Conservation (phyloP, 768 basidiomycete species). For the Tulasnella sp. region DNA sequence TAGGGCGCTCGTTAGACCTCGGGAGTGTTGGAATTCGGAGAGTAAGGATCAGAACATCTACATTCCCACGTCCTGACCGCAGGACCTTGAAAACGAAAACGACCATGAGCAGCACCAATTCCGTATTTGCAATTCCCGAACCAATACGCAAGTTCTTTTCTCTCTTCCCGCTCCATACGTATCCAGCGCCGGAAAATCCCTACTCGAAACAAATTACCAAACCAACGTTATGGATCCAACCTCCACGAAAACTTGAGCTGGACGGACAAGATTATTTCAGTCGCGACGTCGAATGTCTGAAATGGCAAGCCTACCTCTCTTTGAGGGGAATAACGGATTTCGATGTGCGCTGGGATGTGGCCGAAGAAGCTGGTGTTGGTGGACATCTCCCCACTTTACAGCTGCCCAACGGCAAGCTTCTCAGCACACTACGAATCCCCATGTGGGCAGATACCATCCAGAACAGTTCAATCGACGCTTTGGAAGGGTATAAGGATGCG, state of each 20-base stretch:
- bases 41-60: background rate
- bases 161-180: constrained; percentile 62
- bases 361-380: constrained; percentile 69
- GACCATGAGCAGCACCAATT: constrained; percentile 17
- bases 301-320: constrained; percentile 85
- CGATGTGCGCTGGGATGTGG: constrained; percentile 65
- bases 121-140: constrained; percentile 43
- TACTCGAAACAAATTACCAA: constrained; percentile 39
- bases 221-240: constrained; percentile 60
- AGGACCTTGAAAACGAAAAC: background rate
- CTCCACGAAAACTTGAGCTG: constrained; percentile 31
- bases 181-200: constrained; percentile 40
- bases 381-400: constrained; percentile 72
- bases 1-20: no score
- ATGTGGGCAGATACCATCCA: constrained; percentile 62
- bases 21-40: no score
- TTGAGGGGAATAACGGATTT: constrained; percentile 58
- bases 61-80: background rate
- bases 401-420: constrained; percentile 58
- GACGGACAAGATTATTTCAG: constrained; percentile 52
- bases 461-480: constrained; percentile 38
- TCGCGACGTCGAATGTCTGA: constrained; percentile 81
- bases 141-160: constrained; percentile 58
- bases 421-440: constrained; percentile 69
- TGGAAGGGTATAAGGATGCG: constrained; percentile 71